Evolutionary conservation across 169 alveolate species (phyloP).

Genomic region (Cryptosporidium sp.): DNA sequence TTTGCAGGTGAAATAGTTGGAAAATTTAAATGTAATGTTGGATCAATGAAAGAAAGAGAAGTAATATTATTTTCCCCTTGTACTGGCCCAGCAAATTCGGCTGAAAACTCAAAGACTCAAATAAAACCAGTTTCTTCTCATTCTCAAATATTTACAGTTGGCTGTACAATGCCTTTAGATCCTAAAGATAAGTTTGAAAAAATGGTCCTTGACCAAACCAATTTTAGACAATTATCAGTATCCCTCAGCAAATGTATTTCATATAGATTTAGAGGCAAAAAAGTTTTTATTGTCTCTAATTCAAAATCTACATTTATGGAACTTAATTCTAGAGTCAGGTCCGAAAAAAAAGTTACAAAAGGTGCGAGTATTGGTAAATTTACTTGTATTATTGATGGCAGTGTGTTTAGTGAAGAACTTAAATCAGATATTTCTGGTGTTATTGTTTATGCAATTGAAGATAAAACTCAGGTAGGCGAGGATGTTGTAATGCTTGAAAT

Average conservation of each 20-base stretch:
- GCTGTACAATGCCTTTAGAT: neutral
- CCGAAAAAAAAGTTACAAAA: neutral
- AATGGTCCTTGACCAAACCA: neutral
- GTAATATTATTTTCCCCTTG: constrained; percentile 19
- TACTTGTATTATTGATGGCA: neutral
- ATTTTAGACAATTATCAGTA: neutral
- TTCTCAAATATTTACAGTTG: neutral
- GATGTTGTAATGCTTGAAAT: neutral
- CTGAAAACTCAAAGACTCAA: neutral
- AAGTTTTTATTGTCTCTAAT: neutral
- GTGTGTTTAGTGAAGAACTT: neutral
- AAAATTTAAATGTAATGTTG: neutral
- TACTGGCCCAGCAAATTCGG: constrained; percentile 4
- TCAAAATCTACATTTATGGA: neutral
- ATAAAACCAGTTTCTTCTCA: neutral
- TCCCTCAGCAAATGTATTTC: neutral
- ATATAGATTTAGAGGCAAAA: neutral
- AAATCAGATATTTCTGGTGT: neutral
- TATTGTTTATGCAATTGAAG: neutral
- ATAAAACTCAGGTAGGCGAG: neutral
- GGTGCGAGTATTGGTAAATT: neutral
- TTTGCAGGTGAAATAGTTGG: constrained; percentile 34
- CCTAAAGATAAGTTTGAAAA: neutral
- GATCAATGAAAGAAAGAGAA: neutral
- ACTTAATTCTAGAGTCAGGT: neutral